phyloP scores from a whole-genome alignment of 495 filamentous ascomycete genomes.

The Tuber aestivum region DNA sequence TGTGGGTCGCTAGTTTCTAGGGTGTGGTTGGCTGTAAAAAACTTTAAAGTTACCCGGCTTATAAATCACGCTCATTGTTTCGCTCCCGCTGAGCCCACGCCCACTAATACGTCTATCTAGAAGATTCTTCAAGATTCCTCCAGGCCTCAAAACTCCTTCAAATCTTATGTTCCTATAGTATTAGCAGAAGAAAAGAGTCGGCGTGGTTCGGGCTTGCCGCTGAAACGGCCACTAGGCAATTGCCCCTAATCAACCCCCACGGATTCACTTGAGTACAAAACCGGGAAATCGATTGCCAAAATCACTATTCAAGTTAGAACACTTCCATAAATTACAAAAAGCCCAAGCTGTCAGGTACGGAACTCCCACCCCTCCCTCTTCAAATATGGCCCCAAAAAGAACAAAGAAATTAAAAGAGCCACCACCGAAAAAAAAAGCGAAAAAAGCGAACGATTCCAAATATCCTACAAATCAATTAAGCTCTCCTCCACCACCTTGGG shows the following conservation, averaged over 20 bases:
- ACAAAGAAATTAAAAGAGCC: slow-evolving; percentile 6
- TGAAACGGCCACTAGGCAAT: not conserved
- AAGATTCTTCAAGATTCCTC: not conserved
- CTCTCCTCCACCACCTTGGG: slow-evolving; percentile 71
- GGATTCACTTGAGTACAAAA: not conserved
- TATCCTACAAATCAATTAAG: slow-evolving; percentile 69
- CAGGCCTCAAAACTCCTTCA: not conserved
- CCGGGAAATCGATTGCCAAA: not conserved
- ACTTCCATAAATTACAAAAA: slow-evolving; percentile 1
- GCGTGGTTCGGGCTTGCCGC: not conserved
- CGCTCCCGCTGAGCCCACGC: not conserved
- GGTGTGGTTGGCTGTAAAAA: not conserved
- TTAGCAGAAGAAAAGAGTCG: not conserved
- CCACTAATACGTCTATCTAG: not conserved
- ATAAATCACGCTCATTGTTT: not conserved
- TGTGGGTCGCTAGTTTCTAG: not conserved
- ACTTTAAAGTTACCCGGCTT: not conserved
- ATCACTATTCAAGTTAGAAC: not conserved
- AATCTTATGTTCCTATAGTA: not conserved
- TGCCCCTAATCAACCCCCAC: not conserved
- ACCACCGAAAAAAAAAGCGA: slow-evolving; percentile 5
- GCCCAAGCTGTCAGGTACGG: not conserved
- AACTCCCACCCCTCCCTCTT: not conserved
- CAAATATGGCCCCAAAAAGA: slow-evolving; percentile 4
- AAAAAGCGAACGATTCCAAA: not conserved